Conservation (phyloP, 495 filamentous ascomycete species). For the Trichoderma gamsii region DNA sequence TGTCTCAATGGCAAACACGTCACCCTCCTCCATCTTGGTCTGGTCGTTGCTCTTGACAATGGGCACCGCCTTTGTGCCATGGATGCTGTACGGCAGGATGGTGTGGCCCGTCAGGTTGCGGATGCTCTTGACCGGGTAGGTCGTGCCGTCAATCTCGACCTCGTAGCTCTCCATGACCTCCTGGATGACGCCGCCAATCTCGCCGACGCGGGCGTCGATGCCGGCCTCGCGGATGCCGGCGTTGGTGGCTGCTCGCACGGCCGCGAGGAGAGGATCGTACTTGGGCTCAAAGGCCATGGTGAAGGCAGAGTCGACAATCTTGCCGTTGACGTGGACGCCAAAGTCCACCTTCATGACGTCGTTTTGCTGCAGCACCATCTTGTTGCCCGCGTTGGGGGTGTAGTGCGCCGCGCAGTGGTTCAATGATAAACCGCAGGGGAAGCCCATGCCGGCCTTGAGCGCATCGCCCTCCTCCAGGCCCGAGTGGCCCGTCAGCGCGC, state of each 20-base stretch:
- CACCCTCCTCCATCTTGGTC: slow-evolving; percentile 92
- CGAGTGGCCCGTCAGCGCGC: slow-evolving; percentile 68
- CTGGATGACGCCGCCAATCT: slow-evolving; percentile 73
- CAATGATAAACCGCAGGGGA: slow-evolving; percentile 79
- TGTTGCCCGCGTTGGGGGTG: slow-evolving; percentile 86
- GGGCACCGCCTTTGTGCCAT: slow-evolving; percentile 82
- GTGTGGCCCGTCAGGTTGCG: slow-evolving; percentile 86
- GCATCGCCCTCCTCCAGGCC: slow-evolving; percentile 76
- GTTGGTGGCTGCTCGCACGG: slow-evolving; percentile 82
- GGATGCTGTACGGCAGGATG: slow-evolving; percentile 79
- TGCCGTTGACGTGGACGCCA: slow-evolving; percentile 82
- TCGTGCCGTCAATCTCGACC: slow-evolving; percentile 68
- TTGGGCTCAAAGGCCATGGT: slow-evolving; percentile 81
- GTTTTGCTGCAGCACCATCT: slow-evolving; percentile 68
- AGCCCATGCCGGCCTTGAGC: slow-evolving; percentile 76
- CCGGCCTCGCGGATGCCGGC: slow-evolving; percentile 79
- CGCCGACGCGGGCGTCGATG: slow-evolving; percentile 71
- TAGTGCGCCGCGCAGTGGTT: slow-evolving; percentile 89
- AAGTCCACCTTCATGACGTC: slow-evolving; percentile 95
- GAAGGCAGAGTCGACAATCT: slow-evolving; percentile 90
- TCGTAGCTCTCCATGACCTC: slow-evolving; percentile 90
- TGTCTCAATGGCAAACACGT: slow-evolving; percentile 89
- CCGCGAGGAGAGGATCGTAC: slow-evolving; percentile 75
- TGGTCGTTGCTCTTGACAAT: slow-evolving; percentile 75
- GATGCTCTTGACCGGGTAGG: slow-evolving; percentile 76